These are phyloP conservation scores for Sporobolomyces pararoseus DNA, from an alignment of 768 basidiomycete genomes.

Conservation along the genomic window DNA sequence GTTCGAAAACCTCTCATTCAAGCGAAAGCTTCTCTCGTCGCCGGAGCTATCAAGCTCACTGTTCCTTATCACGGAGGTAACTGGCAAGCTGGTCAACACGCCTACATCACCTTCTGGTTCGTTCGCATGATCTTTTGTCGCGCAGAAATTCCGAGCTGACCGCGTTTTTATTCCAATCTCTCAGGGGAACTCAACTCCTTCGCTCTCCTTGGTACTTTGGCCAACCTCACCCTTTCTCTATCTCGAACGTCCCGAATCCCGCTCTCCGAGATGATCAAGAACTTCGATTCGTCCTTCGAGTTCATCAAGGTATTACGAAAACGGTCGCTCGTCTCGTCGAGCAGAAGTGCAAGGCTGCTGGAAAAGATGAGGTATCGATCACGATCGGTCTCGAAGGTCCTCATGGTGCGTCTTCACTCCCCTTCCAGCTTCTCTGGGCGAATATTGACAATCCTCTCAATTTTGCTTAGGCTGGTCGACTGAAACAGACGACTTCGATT, in stretches of 20 bases:
- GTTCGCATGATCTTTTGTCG: neutral
- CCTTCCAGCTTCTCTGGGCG: neutral
- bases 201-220: conserved; percentile 26
- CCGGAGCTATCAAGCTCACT: conserved; percentile 33
- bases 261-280: neutral
- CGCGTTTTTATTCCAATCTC: too few relatives aligned
- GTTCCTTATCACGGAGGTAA: conserved; percentile 15
- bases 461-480: conserved; percentile 13
- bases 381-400: conserved; percentile 35
- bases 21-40: conserved; percentile 17
- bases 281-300: conserved; percentile 37
- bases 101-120: conserved; percentile 37
- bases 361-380: neutral
- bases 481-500: conserved; percentile 10
- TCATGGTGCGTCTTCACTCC: conserved; percentile 13
- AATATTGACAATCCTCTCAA: too few relatives aligned
- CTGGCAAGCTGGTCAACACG: conserved; percentile 27
- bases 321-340: conserved; percentile 24
- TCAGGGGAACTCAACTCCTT: conserved; percentile 21
- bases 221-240: conserved; percentile 38
- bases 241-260: conserved; percentile 18
- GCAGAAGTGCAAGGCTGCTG: neutral
- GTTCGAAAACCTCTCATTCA: conserved; percentile 19
- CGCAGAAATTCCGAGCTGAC: too few relatives aligned
- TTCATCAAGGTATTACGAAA: conserved; percentile 29